Percentiles rank a stretch among this genome's conserved stretches.
These are phyloP conservation scores for Selenicereus undatus DNA, from an alignment of 148 eudicot species.

Conservation along the genomic window DNA sequence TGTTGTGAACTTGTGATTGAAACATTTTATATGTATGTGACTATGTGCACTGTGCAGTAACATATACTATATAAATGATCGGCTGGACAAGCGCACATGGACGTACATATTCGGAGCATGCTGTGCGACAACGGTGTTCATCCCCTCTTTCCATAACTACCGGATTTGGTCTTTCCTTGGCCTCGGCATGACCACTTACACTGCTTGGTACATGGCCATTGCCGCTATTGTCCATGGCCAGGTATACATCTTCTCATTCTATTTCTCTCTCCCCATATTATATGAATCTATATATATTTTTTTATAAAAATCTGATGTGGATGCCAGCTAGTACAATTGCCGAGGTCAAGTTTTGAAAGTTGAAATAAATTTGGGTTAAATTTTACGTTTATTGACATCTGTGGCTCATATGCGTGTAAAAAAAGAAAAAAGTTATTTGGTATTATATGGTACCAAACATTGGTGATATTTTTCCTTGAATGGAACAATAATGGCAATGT, in stretches of 20 bases:
- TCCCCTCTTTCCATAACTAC: constrained; percentile 85
- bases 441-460: no score
- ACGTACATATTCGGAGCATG: constrained; percentile 98
- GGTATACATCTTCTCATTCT: constrained; percentile 32
- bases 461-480: no score
- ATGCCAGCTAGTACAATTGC: no score
- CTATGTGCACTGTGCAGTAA: constrained; percentile 38
- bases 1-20: no score
- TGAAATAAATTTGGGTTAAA: no score
- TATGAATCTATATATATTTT: no score
- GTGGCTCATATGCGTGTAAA: no score
- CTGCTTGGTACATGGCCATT: constrained; percentile 91
- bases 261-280: neutral
- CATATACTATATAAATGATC: constrained; percentile 87
- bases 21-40: neutral
- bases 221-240: constrained; percentile 74
- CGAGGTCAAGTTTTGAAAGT: no score
- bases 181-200: constrained; percentile 95
- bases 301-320: no score
- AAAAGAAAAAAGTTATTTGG: no score
- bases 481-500: no score
- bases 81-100: constrained; percentile 95
- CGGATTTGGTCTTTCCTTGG: constrained; percentile 95
- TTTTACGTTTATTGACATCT: no score
- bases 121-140: constrained; percentile 79